phyloP scores from a whole-genome alignment of 768 basidiomycete species.

The Pisolithus albus region DNA sequence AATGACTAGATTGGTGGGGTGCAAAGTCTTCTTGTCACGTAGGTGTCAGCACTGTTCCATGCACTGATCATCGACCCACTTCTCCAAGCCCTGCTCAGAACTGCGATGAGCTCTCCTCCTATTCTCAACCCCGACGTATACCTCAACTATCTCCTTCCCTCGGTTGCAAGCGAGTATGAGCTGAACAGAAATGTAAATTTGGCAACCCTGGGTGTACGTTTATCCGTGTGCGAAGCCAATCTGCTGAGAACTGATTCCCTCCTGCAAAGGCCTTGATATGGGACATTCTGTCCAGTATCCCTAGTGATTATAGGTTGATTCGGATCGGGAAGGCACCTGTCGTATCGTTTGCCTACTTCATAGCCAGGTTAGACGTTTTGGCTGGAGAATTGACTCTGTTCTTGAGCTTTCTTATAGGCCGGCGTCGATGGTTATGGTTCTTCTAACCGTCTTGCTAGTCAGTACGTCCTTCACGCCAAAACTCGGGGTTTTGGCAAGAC shows the following conservation, averaged over 20 bases:
- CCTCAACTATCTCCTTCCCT: conserved; percentile 4
- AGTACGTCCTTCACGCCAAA: neutral
- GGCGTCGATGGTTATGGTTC: neutral
- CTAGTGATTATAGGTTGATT: conserved; percentile 1
- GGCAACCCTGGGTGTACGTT: conserved; percentile 2
- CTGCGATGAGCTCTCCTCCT: neutral
- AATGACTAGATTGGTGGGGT: too few relatives aligned
- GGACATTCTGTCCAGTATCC: conserved; percentile 3
- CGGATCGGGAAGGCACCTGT: neutral
- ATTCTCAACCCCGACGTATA: conserved; percentile 5
- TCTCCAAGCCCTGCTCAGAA: neutral
- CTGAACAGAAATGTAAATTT: neutral
- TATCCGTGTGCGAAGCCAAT: neutral
- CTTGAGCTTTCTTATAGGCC: neutral
- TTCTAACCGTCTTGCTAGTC: neutral
- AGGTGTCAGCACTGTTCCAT: neutral
- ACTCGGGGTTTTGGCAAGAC: neutral
- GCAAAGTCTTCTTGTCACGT: too few relatives aligned
- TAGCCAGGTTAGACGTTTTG: neutral
- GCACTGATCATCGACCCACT: neutral
- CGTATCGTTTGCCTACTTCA: neutral
- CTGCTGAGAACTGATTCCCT: neutral
- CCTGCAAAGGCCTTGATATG: neutral
- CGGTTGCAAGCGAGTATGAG: neutral
- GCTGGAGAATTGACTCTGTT: neutral